A percentile compares a stretch with the other conserved stretches of the same genome.
Evolutionary conservation across 768 basidiomycete species (phyloP).

Genomic region (Calocybe cyanea): DNA sequence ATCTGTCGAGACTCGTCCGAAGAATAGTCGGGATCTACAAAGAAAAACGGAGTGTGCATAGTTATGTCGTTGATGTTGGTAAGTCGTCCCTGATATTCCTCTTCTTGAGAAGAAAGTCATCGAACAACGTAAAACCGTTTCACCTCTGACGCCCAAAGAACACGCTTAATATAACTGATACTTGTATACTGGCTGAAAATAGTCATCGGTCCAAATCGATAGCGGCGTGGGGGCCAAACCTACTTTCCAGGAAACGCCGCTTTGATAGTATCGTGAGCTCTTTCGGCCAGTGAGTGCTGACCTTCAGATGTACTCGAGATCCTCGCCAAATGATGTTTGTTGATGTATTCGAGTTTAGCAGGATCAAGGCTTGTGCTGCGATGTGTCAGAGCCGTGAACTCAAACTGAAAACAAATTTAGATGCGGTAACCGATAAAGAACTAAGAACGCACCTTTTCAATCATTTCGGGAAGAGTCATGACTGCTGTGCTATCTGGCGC

Average conservation of each 20-base stretch:
- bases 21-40: constrained; percentile 60
- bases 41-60: constrained; percentile 69
- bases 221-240: constrained; percentile 2
- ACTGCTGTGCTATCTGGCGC: constrained; percentile 66
- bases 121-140: not conserved
- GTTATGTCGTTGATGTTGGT: constrained; percentile 72
- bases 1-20: constrained; percentile 54
- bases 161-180: constrained; percentile 57
- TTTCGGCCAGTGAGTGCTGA: constrained; percentile 47
- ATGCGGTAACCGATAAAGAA: not conserved
- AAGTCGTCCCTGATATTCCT: constrained; percentile 56
- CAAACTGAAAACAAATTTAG: constrained; percentile 49
- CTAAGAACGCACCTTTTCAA: constrained; percentile 40
- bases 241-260: constrained; percentile 60
- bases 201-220: too few species aligned
- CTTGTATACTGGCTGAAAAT: constrained; percentile 40
- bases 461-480: constrained; percentile 64
- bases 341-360: constrained; percentile 79
- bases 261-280: constrained; percentile 51
- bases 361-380: constrained; percentile 80
- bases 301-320: constrained; percentile 48
- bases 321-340: constrained; percentile 77
- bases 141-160: constrained; percentile 62
- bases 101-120: too few species aligned
- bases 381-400: constrained; percentile 72